These are phyloP conservation scores for Aspergillus sp. DNA, from an alignment of 2,329 filamentous ascomycete genomes.

Conservation along the genomic window DNA sequence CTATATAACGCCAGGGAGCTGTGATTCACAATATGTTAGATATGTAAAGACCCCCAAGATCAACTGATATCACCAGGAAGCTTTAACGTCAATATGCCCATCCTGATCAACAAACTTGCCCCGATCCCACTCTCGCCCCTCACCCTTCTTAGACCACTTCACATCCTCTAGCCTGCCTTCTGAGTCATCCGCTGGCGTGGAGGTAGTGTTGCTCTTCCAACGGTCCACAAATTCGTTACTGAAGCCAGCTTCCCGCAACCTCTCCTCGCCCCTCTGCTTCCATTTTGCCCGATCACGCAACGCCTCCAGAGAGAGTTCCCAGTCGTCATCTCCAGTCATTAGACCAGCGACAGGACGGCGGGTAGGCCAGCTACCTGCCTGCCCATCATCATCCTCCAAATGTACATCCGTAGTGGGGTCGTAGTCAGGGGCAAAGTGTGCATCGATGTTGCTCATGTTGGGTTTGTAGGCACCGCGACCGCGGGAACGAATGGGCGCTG, in stretches of 20 bases:
- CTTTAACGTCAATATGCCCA: slow-evolving; percentile 54
- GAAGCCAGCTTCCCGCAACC: slow-evolving; percentile 77
- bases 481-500: slow-evolving; percentile 55
- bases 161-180: slow-evolving; percentile 69
- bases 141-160: slow-evolving; percentile 70
- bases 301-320: slow-evolving; percentile 78
- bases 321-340: slow-evolving; percentile 63
- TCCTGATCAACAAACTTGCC: slow-evolving; percentile 62
- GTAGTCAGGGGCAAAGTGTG: slow-evolving; percentile 71
- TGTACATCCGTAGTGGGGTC: slow-evolving; percentile 53
- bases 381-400: slow-evolving; percentile 53
- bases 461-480: slow-evolving; percentile 68
- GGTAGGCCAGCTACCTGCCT: slow-evolving; percentile 56
- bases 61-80: slow-evolving; percentile 47
- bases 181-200: slow-evolving; percentile 45
- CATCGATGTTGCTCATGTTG: slow-evolving; percentile 70
- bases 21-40: not conserved
- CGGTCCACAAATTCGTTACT: slow-evolving; percentile 71
- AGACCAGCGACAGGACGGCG: slow-evolving; percentile 43
- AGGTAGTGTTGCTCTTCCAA: slow-evolving; percentile 65
- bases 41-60: not conserved
- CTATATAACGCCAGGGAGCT: not conserved
- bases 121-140: slow-evolving; percentile 67
- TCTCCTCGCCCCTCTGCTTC: slow-evolving; percentile 72
- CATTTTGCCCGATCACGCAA: slow-evolving; percentile 77